Evolutionary conservation across 768 basidiomycete species (phyloP).

Genomic region (Tylopilus sp.): DNA sequence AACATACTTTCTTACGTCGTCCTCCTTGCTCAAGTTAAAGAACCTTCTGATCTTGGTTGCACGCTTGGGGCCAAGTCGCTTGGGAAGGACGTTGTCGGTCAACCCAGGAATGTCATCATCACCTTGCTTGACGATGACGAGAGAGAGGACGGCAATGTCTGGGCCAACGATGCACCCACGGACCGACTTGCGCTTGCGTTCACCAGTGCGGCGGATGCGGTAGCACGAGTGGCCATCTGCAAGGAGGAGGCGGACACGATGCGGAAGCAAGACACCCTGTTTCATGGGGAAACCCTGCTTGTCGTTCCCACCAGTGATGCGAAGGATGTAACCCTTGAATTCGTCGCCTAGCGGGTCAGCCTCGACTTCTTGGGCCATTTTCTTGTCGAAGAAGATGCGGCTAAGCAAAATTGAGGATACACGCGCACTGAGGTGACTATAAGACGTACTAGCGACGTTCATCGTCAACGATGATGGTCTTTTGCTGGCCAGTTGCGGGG

Average conservation of each 20-base stretch:
- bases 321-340: conserved; percentile 95
- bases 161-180: conserved; percentile 97
- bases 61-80: conserved; percentile 94
- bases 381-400: conserved; percentile 96
- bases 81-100: conserved; percentile 90
- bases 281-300: conserved; percentile 99
- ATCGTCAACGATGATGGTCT: conserved; percentile 91
- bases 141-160: conserved; percentile 91
- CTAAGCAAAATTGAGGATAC: conserved; percentile 37
- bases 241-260: conserved; percentile 93
- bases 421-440: background rate
- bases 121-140: conserved; percentile 96
- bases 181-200: conserved; percentile 98
- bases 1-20: conserved; percentile 98
- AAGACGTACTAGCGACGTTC: conserved; percentile 76
- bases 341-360: conserved; percentile 91
- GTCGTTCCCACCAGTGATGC: conserved; percentile 98
- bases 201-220: conserved; percentile 86
- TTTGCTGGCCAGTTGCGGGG: conserved; percentile 97
- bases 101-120: conserved; percentile 86
- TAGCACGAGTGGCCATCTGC: conserved; percentile 97
- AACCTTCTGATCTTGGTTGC: conserved; percentile 96
- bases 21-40: conserved; percentile 97
- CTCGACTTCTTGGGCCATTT: conserved; percentile 92
- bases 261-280: conserved; percentile 93